Evolutionary conservation across 75 land plant genomes (phyloP).

Genomic region (Picea glauca): DNA sequence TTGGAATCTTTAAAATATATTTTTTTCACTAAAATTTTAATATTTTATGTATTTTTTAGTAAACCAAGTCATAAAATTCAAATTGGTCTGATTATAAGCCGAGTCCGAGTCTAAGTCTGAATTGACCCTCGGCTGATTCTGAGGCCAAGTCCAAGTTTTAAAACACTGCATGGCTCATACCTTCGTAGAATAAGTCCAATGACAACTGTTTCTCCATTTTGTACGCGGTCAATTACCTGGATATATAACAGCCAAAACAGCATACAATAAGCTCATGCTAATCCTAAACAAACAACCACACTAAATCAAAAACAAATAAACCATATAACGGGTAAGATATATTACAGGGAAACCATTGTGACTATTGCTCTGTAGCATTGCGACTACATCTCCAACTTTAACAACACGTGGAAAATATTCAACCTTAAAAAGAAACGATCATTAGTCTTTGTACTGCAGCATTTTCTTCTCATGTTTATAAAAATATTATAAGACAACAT

Average conservation of each 20-base stretch:
- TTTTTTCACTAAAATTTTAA: too few relatives aligned
- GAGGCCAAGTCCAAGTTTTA: not conserved
- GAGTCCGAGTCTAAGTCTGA: too few relatives aligned
- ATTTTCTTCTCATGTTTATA: not conserved
- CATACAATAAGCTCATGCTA: conserved; percentile 1
- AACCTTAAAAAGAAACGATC: conserved; percentile 40
- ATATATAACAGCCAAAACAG: conserved; percentile 1
- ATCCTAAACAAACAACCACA: not conserved
- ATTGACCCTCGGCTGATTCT: not conserved
- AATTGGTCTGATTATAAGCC: not conserved
- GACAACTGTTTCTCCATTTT: conserved; percentile 86
- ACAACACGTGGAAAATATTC: conserved; percentile 74
- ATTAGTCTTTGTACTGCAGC: not conserved
- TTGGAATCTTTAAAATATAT: too few relatives aligned
- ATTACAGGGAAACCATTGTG: conserved; percentile 98
- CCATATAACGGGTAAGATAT: not conserved
- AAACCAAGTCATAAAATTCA: not conserved
- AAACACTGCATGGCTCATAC: conserved; percentile 22
- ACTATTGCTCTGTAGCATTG: conserved; percentile 69
- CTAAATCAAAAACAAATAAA: not conserved
- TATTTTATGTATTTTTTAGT: not conserved
- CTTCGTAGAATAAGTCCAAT: conserved; percentile 95
- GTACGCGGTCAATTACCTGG: conserved; percentile 84
- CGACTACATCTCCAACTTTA: conserved; percentile 78
- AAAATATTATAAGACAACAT: not conserved